phyloP scores from a whole-genome alignment of 148 eudicot genomes.

The Amaranthus palmeri region DNA sequence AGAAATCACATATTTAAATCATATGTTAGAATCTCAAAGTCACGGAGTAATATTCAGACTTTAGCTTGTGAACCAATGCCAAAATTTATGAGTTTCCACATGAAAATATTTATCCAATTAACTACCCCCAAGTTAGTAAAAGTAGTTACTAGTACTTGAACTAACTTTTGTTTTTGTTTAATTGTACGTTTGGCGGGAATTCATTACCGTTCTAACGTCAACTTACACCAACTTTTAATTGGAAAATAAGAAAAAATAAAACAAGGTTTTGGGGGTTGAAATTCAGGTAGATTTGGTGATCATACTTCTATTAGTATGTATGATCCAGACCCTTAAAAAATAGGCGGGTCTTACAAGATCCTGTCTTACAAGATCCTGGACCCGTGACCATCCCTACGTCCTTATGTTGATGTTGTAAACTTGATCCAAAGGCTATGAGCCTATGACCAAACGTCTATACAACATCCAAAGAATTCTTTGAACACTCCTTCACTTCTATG shows the following conservation, averaged over 20 bases:
- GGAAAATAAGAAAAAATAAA: not conserved
- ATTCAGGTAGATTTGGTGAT: conserved; percentile 28
- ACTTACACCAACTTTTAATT: conserved; percentile 16
- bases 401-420: not conserved
- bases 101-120: conserved; percentile 11
- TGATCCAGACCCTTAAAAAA: too few relatives aligned
- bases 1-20: too few relatives aligned
- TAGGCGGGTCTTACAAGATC: too few relatives aligned
- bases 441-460: too few relatives aligned
- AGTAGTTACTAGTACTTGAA: too few relatives aligned
- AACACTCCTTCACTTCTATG: not conserved
- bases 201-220: conserved; percentile 22
- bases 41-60: too few relatives aligned
- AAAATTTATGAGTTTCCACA: not conserved
- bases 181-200: conserved; percentile 26
- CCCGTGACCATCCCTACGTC: too few relatives aligned
- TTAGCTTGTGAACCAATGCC: not conserved
- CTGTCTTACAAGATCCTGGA: too few relatives aligned
- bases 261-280: not conserved
- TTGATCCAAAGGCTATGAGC: conserved; percentile 1
- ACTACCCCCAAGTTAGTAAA: too few relatives aligned
- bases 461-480: too few relatives aligned
- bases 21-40: too few relatives aligned
- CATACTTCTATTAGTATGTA: not conserved
- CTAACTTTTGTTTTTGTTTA: not conserved